phyloP scores from a whole-genome alignment of 768 basidiomycete genomes.

The Cystobasidium onofrii region DNA sequence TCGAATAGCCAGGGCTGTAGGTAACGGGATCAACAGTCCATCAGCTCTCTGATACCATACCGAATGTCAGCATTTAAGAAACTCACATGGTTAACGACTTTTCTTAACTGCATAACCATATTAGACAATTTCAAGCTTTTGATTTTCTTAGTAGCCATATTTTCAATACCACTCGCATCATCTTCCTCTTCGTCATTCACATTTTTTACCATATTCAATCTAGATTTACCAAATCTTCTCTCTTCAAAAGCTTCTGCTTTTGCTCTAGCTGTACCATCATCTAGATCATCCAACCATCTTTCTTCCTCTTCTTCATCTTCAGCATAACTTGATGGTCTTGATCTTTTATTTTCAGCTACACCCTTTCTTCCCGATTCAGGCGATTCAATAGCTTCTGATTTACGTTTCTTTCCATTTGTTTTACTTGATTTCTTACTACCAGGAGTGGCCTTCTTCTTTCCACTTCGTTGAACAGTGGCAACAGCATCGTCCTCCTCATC shows the following conservation, averaged over 20 bases:
- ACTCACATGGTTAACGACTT: conserved; percentile 57
- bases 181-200: conserved; percentile 10
- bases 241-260: conserved; percentile 4
- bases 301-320: conserved; percentile 51
- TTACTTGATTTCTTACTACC: conserved; percentile 38
- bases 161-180: conserved; percentile 46
- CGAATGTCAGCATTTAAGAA: too few relatives aligned
- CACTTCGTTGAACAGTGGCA: background rate
- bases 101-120: conserved; percentile 88
- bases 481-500: conserved; percentile 11
- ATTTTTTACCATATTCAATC: conserved; percentile 5
- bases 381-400: conserved; percentile 40
- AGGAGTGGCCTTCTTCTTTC: background rate
- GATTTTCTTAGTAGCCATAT: conserved; percentile 45
- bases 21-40: too few relatives aligned
- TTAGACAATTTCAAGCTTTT: conserved; percentile 61
- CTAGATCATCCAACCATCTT: conserved; percentile 15
- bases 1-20: conserved; percentile 78
- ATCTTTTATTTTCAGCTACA: conserved; percentile 51
- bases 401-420: conserved; percentile 41
- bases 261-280: conserved; percentile 21
- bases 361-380: background rate
- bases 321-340: conserved; percentile 50
- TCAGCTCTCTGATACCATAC: too few relatives aligned
- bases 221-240: conserved; percentile 16